Conservation (phyloP, 2,329 filamentous ascomycete species). For the Coniochaeta sp. region DNA sequence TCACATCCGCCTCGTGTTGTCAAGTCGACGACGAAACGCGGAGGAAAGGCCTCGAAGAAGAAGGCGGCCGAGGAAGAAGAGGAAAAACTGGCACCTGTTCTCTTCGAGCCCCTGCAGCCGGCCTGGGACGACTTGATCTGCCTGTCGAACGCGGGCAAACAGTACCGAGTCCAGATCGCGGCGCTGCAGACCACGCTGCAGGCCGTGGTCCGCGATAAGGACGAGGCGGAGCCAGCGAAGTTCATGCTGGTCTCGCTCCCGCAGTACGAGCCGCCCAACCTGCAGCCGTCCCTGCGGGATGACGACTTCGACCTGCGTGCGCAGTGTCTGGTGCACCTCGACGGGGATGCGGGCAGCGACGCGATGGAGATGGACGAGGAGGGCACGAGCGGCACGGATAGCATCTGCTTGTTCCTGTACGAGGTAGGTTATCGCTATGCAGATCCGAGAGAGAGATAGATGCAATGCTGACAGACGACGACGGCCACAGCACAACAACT, state of each 20-base stretch:
- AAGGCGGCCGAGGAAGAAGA: constrained; percentile 16
- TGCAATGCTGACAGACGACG: constrained; percentile 3
- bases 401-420: constrained; percentile 44
- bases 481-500: constrained; percentile 34
- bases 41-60: constrained; percentile 10
- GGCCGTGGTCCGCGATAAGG: constrained; percentile 20
- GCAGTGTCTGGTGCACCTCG: constrained; percentile 35
- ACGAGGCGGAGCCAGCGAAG: constrained; percentile 13
- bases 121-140: constrained; percentile 43
- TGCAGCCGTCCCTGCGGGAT: constrained; percentile 24
- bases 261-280: constrained; percentile 28
- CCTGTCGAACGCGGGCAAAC: constrained; percentile 28
- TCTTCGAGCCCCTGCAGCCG: constrained; percentile 33
- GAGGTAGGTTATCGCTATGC: constrained; percentile 32
- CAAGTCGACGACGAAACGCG: constrained; percentile 23
- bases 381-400: constrained; percentile 17
- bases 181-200: constrained; percentile 36
- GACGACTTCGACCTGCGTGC: constrained; percentile 33
- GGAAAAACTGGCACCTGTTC: constrained; percentile 19
- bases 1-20: constrained; percentile 46
- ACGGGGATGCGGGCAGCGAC: constrained; percentile 12
- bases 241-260: constrained; percentile 30
- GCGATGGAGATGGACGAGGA: constrained; percentile 7
- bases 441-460: not conserved
- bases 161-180: constrained; percentile 33